Base-by-base conservation (phyloP, 2,329 filamentous ascomycete genomes). In the Stagonosporopsis chrysanthemi region DNA sequence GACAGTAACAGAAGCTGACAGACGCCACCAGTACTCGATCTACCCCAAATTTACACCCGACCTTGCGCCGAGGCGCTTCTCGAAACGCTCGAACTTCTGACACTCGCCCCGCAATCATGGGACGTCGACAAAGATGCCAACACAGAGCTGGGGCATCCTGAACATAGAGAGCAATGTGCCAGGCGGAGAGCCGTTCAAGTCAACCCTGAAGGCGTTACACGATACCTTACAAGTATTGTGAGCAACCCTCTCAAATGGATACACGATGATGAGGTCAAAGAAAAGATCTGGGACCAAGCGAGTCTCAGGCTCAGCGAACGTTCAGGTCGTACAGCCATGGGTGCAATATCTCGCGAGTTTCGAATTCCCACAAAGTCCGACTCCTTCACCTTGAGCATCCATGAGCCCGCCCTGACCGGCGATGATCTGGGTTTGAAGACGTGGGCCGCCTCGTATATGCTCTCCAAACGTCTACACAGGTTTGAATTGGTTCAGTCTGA, bases 351-450 rank as follows among this genome's bases (percentile, higher is more conserved):
- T 42, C 82, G 88, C 39, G 79, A 78, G 11, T 90, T 90, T 73
- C 76, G 68, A 7, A 85, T 90, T 39, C 83, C 85, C 24, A 71
- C 77, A 14, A 74, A 75, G 11, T 72, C 71, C n/a, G 62, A 63
- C 23, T 56, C 65, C 2, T 73, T 76, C 46, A 83, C 88, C 42
- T 80, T 99, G 47, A 83, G 84, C 33, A 86, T 99, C 36, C 85
- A 91, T 54, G 95, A 99, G 73, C 95, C 95, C 1, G 88, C 92
- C 0, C 81, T 98, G 53, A 96, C 91, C 0, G 90, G 90, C 6
- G 94, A 97, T 75, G 90, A 91, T 57, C 82, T 98, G 17, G 95
- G 95, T 1, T 83, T 96, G 74, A 98, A 99, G 77, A 99, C 95
- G 0, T 98, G 95, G 95, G 91, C 90, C 0, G 94, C 92, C 0